These are phyloP conservation scores for Cytospora leucostoma DNA, from an alignment of 2,329 filamentous ascomycete species.

Conservation along the genomic window DNA sequence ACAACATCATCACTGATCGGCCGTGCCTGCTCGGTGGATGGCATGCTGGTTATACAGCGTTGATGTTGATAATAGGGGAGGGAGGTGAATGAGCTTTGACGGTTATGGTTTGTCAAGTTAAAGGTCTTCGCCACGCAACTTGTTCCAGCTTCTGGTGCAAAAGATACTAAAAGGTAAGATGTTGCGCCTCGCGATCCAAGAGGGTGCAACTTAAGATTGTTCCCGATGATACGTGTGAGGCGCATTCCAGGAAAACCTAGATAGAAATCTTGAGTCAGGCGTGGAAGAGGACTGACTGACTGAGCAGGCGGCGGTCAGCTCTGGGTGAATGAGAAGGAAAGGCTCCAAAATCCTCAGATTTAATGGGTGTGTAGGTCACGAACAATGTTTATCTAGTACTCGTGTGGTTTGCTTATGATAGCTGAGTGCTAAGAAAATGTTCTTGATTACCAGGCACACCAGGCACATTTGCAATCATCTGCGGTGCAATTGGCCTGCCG, in stretches of 20 bases:
- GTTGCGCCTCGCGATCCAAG: background rate
- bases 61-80: background rate
- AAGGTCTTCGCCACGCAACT: background rate
- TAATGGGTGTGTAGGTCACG: background rate
- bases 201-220: background rate
- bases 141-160: background rate
- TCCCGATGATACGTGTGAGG: background rate
- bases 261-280: background rate
- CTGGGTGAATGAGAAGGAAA: background rate
- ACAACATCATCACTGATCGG: background rate
- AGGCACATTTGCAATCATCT: constrained; percentile 25
- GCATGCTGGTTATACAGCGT: constrained; percentile 11
- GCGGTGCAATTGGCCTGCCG: constrained; percentile 13
- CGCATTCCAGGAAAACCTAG: background rate
- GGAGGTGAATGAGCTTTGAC: background rate
- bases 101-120: background rate
- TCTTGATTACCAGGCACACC: background rate
- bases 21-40: constrained; percentile 8
- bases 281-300: background rate
- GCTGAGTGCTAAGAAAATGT: constrained; percentile 14
- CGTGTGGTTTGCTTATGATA: background rate
- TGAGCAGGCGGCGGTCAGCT: no score
- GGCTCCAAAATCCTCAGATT: no score
- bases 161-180: background rate
- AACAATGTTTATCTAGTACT: background rate